Percentiles rank a stretch among this genome's conserved stretches.
phyloP scores from a whole-genome alignment of 129 eudicot species.

The Pulicaria dysenterica region DNA sequence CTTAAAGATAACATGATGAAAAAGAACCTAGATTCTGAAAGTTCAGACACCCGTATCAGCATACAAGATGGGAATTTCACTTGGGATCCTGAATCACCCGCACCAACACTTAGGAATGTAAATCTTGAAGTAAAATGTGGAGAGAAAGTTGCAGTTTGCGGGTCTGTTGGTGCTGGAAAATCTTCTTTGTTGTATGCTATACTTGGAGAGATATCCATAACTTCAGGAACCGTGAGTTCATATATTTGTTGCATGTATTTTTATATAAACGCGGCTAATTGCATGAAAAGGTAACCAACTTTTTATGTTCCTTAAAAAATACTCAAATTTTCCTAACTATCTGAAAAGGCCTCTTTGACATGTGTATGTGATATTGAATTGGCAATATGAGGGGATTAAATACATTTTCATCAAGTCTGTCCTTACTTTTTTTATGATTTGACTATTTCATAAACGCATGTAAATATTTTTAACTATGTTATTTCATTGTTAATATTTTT shows the following conservation, averaged over 20 bases:
- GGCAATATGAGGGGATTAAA: no score
- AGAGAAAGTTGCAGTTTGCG: conserved; percentile 59
- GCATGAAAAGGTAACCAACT: background rate
- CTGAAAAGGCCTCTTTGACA: no score
- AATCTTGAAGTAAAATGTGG: conserved; percentile 39
- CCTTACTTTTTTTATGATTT: background rate
- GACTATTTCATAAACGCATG: background rate
- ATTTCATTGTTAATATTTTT: background rate
- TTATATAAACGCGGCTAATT: background rate
- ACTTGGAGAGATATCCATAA: conserved; percentile 66
- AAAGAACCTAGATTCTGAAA: conserved; percentile 17
- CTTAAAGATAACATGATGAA: conserved; percentile 34
- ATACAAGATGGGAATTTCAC: conserved; percentile 42
- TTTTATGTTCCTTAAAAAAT: background rate
- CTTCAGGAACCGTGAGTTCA: conserved; percentile 51
- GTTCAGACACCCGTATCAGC: conserved; percentile 27
- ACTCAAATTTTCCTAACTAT: no score
- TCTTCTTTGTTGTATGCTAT: conserved; percentile 59
- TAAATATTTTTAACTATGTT: background rate
- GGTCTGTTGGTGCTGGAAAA: conserved; percentile 74
- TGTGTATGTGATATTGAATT: no score
- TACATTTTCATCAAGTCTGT: no score
- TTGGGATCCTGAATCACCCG: conserved; percentile 51
- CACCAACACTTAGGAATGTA: conserved; percentile 39
- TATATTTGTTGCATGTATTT: background rate